These are phyloP conservation scores for Mitragyna speciosa DNA, from an alignment of 257 asterid species.

Conservation along the genomic window DNA sequence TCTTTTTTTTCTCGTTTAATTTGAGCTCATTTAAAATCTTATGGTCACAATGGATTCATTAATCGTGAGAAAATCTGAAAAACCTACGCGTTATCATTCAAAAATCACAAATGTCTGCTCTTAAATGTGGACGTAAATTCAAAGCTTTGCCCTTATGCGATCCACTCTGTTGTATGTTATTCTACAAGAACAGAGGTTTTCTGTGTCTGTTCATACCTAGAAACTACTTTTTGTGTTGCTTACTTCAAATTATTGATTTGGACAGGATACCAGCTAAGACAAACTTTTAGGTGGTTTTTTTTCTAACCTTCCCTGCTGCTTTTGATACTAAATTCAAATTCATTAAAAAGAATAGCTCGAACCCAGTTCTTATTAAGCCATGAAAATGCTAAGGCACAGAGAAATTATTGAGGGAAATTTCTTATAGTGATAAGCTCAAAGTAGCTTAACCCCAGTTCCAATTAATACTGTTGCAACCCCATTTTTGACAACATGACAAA, in stretches of 20 bases:
- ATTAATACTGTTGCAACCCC: background rate
- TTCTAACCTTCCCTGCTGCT: background rate
- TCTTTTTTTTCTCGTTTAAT: background rate
- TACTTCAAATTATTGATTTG: background rate
- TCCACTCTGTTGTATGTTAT: no score
- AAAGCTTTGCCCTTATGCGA: no score
- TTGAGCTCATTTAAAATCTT: no score
- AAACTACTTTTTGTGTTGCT: background rate
- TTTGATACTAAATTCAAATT: background rate
- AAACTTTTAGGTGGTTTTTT: background rate
- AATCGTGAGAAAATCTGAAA: no score
- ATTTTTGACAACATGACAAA: constrained; percentile 17
- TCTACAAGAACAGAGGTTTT: no score
- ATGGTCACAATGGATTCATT: no score
- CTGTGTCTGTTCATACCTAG: background rate
- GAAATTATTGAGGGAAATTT: background rate
- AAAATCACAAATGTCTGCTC: no score
- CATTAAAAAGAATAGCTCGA: background rate
- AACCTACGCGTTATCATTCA: no score
- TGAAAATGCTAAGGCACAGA: background rate
- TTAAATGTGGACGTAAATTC: no score
- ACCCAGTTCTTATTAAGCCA: no score
- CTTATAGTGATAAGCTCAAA: background rate
- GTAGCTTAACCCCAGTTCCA: background rate
- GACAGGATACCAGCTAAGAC: background rate